Evolutionary conservation across 495 filamentous ascomycete species (phyloP).

Genomic region (Hyphodiscus hymeniophilus): DNA sequence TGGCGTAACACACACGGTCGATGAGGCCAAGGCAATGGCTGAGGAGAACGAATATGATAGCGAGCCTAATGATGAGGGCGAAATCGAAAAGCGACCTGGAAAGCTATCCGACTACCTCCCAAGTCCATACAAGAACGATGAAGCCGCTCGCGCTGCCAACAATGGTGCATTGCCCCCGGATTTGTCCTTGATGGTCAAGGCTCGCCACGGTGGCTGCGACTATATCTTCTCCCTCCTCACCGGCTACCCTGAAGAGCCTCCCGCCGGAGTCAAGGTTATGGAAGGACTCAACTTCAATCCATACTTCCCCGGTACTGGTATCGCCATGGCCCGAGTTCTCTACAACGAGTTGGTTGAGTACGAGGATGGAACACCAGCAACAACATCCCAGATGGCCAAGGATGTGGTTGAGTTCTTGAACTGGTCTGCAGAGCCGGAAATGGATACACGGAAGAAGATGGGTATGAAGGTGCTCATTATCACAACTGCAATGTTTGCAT

Average conservation of each 20-base stretch:
- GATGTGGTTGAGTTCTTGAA: constrained; percentile 98
- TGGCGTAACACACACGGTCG: constrained; percentile 85
- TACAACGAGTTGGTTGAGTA: constrained; percentile 98
- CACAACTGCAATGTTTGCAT: constrained; percentile 65
- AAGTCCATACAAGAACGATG: constrained; percentile 93
- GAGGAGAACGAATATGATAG: constrained; percentile 98
- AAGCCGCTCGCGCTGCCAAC: constrained; percentile 96
- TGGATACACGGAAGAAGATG: constrained; percentile 99
- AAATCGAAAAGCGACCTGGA: constrained; percentile 95
- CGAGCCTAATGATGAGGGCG: constrained; percentile 95
- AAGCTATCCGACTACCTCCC: constrained; percentile 98
- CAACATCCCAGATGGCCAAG: constrained; percentile 99
- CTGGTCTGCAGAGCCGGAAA: constrained; percentile 98
- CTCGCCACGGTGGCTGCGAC: constrained; percentile 92
- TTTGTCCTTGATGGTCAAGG: constrained; percentile 97
- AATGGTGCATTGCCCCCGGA: constrained; percentile 96
- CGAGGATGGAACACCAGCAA: constrained; percentile 90
- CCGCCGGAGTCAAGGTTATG: constrained; percentile 71
- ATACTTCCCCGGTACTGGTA: constrained; percentile 98
- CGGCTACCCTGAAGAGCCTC: constrained; percentile 96
- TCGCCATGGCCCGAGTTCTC: constrained; percentile 97
- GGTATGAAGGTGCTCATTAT: constrained; percentile 86
- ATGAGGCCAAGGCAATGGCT: constrained; percentile 93
- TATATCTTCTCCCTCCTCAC: constrained; percentile 97
- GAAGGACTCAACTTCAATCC: constrained; percentile 98